phyloP scores from a whole-genome alignment of 129 eudicot species.

The Pulicaria dysenterica region DNA sequence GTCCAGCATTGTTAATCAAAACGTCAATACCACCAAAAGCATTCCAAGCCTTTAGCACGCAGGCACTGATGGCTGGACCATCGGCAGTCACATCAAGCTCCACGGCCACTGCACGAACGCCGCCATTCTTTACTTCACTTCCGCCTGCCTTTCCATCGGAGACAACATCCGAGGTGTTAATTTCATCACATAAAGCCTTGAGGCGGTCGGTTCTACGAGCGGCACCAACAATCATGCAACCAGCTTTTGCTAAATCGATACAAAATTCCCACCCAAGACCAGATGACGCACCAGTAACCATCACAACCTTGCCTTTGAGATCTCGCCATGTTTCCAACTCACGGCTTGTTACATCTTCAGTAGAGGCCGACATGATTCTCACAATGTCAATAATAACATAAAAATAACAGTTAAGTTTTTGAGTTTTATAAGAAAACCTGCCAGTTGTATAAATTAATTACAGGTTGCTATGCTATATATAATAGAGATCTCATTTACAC shows the following conservation, averaged over 20 bases:
- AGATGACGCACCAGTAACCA: constrained; percentile 55
- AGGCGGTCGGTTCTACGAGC: constrained; percentile 39
- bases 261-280: constrained; percentile 46
- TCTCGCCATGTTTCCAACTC: constrained; percentile 32
- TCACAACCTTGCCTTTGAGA: constrained; percentile 35
- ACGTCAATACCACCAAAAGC: constrained; percentile 36
- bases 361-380: background rate
- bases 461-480: too few relatives aligned
- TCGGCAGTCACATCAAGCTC: constrained; percentile 40
- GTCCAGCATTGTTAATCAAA: constrained; percentile 37
- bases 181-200: constrained; percentile 41
- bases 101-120: constrained; percentile 31
- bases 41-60: constrained; percentile 38
- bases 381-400: background rate
- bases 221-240: constrained; percentile 41
- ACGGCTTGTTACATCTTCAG: background rate
- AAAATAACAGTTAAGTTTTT: too few relatives aligned
- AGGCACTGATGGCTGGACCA: constrained; percentile 14
- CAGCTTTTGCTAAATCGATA: constrained; percentile 42
- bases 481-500: too few relatives aligned
- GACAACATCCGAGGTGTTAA: constrained; percentile 3
- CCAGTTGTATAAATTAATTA: too few relatives aligned
- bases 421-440: too few relatives aligned
- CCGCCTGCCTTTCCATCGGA: background rate
- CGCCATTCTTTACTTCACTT: background rate